These are phyloP conservation scores for Edaphochlamys debaryana DNA, from an alignment of 139 green algal genomes.

Conservation along the genomic window DNA sequence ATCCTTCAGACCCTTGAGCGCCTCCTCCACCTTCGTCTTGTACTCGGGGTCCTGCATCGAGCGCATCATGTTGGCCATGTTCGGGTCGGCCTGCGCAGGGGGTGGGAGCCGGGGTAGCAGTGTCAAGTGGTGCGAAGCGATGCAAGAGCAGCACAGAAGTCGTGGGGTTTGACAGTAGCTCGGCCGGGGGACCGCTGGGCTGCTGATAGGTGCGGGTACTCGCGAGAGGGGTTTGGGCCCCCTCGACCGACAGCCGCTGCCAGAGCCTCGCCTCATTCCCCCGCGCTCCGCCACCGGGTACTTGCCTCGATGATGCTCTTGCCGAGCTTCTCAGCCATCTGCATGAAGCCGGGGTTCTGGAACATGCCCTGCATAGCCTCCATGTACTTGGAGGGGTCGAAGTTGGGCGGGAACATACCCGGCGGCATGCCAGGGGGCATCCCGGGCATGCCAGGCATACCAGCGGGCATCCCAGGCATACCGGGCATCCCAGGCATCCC, in stretches of 20 bases:
- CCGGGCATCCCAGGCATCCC: not conserved
- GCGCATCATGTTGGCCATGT: slow-evolving; percentile 78
- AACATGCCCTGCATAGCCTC: slow-evolving; percentile 84
- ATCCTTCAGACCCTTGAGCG: slow-evolving; percentile 86
- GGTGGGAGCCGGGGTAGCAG: no score
- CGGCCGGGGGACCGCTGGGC: no score
- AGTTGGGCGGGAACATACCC: slow-evolving; percentile 40
- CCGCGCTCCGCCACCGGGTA: no score
- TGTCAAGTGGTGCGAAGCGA: no score
- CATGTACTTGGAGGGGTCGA: slow-evolving; percentile 81
- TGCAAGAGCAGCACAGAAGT: not conserved
- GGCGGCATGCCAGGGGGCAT: slow-evolving; percentile 43
- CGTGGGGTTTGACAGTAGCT: no score
- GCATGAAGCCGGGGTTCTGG: slow-evolving; percentile 83
- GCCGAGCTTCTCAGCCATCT: slow-evolving; percentile 88
- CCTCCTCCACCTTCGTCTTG: slow-evolving; percentile 66
- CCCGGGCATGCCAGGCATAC: slow-evolving; percentile 33
- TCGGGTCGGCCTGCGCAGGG: slow-evolving; percentile 69
- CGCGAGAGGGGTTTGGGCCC: no score
- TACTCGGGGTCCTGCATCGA: slow-evolving; percentile 77
- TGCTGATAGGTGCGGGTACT: no score
- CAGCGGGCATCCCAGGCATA: not conserved
- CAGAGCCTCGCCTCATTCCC: no score
- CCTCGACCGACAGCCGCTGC: no score
- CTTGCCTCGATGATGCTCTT: slow-evolving; percentile 84